Evolutionary conservation across 1,284 basidiomycete species (phyloP).

Genomic region (Melampsora larici-populina): DNA sequence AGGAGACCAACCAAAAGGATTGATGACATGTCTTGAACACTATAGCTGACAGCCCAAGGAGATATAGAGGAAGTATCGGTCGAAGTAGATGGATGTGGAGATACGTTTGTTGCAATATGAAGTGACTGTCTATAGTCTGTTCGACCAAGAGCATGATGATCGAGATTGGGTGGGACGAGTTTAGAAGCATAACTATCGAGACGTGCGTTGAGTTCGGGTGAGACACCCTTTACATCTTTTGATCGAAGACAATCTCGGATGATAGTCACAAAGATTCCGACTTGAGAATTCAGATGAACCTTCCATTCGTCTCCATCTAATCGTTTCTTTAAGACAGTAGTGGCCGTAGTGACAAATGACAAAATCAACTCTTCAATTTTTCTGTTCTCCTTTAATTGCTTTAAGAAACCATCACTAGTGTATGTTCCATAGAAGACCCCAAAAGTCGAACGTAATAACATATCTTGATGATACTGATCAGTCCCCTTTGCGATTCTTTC

Average conservation of each 20-base stretch:
- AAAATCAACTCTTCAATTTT: slow-evolving; percentile 97
- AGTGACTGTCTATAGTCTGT: slow-evolving; percentile 10
- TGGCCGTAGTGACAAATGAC: slow-evolving; percentile 87
- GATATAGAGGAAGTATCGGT: slow-evolving; percentile 21
- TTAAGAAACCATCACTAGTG: slow-evolving; percentile 74
- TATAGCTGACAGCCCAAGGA: slow-evolving; percentile 40
- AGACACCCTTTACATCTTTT: slow-evolving; percentile 56
- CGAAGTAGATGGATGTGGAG: slow-evolving; percentile 7
- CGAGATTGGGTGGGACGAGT: slow-evolving; percentile 60
- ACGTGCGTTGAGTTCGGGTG: slow-evolving; percentile 73
- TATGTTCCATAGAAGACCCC: slow-evolving; percentile 74
- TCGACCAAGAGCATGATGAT: slow-evolving; percentile 1
- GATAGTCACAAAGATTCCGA: slow-evolving; percentile 79
- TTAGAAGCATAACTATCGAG: slow-evolving; percentile 79
- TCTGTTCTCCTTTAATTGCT: slow-evolving; percentile 88
- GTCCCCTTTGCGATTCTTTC: slow-evolving; percentile 87
- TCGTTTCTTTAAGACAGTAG: slow-evolving; percentile 56
- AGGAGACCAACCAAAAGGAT: slow-evolving; percentile 68
- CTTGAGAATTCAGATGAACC: slow-evolving; percentile 82
- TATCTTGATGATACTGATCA: slow-evolving; percentile 77
- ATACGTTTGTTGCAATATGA: slow-evolving; percentile 20
- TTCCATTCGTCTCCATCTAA: slow-evolving; percentile 80
- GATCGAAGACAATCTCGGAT: slow-evolving; percentile 69
- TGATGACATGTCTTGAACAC: slow-evolving; percentile 68
- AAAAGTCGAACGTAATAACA: slow-evolving; percentile 78